A percentile compares a stretch with the other conserved stretches of the same genome.
phyloP scores from a whole-genome alignment of 108 stramenopile species.

The Pseudonitzschia delicatissima region DNA sequence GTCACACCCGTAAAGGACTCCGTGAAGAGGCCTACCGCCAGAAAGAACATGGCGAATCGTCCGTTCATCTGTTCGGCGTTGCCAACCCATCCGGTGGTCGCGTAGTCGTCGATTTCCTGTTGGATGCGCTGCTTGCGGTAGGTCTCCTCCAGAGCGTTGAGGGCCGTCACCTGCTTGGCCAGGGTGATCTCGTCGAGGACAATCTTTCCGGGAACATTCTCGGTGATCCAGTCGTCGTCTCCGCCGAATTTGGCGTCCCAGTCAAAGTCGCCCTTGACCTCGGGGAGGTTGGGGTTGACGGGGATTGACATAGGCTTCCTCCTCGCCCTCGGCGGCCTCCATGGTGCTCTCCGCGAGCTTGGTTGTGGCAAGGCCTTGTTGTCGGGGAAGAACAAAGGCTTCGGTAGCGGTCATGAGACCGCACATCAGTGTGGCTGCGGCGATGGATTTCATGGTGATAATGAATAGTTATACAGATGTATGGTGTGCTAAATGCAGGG shows the following conservation, averaged over 20 bases:
- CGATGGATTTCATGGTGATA: background rate
- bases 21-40: slow-evolving; percentile 89
- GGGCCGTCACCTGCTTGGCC: slow-evolving; percentile 74
- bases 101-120: slow-evolving; percentile 64
- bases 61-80: slow-evolving; percentile 84
- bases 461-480: too few species aligned
- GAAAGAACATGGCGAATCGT: slow-evolving; percentile 92
- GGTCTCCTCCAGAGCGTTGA: slow-evolving; percentile 67
- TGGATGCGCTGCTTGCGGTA: slow-evolving; percentile 61
- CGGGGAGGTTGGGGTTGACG: slow-evolving; percentile 54
- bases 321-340: background rate
- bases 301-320: too few species aligned
- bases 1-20: slow-evolving; percentile 89
- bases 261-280: slow-evolving; percentile 83
- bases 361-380: background rate
- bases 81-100: slow-evolving; percentile 68
- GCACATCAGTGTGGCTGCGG: background rate
- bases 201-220: slow-evolving; percentile 84
- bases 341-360: background rate
- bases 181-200: slow-evolving; percentile 75
- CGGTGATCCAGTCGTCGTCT: slow-evolving; percentile 83
- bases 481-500: too few species aligned
- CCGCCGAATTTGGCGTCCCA: slow-evolving; percentile 81
- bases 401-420: background rate
- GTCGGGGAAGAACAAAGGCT: slow-evolving; percentile 1